Evolutionary conservation across 176 grass and related monocot genomes (phyloP).

Genomic region (Carex cristatella): DNA sequence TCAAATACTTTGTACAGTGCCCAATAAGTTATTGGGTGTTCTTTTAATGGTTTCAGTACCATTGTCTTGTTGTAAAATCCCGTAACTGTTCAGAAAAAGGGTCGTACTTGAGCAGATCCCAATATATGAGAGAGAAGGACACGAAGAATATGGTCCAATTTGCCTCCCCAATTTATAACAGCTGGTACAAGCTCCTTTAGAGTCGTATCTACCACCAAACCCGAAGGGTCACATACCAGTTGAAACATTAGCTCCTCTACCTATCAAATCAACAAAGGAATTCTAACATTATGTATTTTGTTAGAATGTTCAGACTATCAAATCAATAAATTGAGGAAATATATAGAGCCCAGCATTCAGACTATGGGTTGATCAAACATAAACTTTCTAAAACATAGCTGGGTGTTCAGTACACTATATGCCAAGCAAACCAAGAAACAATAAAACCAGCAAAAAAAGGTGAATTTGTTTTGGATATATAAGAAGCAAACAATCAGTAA

Average conservation of each 20-base stretch:
- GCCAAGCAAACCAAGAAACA: too few species aligned
- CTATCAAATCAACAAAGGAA: conserved; percentile 36
- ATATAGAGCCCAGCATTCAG: neutral
- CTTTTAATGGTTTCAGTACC: too few species aligned
- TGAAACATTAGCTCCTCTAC: conserved; percentile 98
- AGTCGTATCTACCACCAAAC: conserved; percentile 68
- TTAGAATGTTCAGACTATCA: neutral
- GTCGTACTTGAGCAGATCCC: conserved; percentile 69
- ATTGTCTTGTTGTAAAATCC: neutral
- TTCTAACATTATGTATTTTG: conserved; percentile 4
- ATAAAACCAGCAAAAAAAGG: too few species aligned
- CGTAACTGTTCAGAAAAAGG: neutral
- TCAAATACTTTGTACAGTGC: too few species aligned
- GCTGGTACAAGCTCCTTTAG: conserved; percentile 85
- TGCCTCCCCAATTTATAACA: conserved; percentile 81
- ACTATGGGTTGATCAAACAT: neutral
- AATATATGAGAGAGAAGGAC: conserved; percentile 75
- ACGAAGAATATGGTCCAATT: conserved; percentile 87
- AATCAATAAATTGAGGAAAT: neutral
- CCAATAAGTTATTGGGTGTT: too few species aligned
- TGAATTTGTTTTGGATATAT: neutral
- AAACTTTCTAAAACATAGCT: neutral
- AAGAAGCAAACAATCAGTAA: neutral
- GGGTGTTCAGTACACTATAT: neutral
- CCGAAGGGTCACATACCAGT: conserved; percentile 83